Evolutionary conservation across 75 land plant genomes (phyloP).

Genomic region (Azolla pinnata): DNA sequence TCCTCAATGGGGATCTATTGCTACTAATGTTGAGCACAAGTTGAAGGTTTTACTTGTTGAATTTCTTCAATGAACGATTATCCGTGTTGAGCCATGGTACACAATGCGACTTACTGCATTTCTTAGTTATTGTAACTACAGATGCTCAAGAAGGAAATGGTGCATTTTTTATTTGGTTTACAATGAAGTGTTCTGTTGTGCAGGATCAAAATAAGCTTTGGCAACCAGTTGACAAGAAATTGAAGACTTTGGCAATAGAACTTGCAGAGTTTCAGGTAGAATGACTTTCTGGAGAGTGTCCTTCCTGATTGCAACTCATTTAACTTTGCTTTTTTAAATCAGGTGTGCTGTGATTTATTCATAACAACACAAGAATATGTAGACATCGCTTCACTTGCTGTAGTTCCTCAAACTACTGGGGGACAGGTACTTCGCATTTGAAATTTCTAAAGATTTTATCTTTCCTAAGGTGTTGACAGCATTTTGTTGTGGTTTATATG

Average conservation of each 20-base stretch:
- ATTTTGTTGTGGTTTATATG: no score
- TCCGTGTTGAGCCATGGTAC: no score
- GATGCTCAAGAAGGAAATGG: no score
- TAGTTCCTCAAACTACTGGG: slow-evolving; percentile 88
- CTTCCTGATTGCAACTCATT: neutral
- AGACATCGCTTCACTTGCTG: slow-evolving; percentile 87
- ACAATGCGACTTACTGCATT: no score
- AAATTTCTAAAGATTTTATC: no score
- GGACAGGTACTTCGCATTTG: slow-evolving; percentile 98
- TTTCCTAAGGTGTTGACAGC: neutral
- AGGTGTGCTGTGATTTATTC: slow-evolving; percentile 95
- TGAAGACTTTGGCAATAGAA: slow-evolving; percentile 90
- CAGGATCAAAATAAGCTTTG: slow-evolving; percentile 83
- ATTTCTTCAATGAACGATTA: no score
- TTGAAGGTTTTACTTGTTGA: no score
- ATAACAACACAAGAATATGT: slow-evolving; percentile 71
- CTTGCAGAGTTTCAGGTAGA: slow-evolving; percentile 88
- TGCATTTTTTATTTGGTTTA: no score
- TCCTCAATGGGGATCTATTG: no score
- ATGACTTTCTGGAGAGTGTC: neutral
- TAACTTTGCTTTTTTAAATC: slow-evolving; percentile 3
- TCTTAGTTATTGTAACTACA: no score
- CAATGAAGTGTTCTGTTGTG: slow-evolving; percentile 5
- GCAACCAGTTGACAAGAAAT: slow-evolving; percentile 78
- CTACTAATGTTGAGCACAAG: no score